Evolutionary conservation across 176 grass and related monocot genomes (phyloP).

Genomic region (Tuctoria greenei): DNA sequence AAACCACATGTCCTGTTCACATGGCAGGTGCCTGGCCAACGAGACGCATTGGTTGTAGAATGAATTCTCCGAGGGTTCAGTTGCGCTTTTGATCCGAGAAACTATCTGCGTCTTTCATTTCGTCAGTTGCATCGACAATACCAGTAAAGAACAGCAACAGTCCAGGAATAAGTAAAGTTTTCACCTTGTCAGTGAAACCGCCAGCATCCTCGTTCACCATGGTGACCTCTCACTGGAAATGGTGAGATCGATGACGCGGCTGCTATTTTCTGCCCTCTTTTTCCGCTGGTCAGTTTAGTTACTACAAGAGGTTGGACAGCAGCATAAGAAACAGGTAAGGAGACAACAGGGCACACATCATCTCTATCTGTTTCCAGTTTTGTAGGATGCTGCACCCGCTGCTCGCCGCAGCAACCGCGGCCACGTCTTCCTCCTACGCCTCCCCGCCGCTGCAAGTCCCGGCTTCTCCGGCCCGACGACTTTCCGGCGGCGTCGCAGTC

Average conservation of each 20-base stretch:
- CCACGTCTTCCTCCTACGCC: background rate
- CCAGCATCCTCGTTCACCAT: background rate
- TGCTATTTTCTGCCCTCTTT: too few species aligned
- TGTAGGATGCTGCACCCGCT: background rate
- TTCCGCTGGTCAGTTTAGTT: background rate
- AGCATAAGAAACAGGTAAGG: background rate
- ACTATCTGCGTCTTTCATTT: too few species aligned
- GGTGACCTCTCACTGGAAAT: background rate
- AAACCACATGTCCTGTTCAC: constrained; percentile 21
- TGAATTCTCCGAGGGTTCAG: background rate
- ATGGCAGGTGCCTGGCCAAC: background rate
- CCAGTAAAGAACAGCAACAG: too few species aligned
- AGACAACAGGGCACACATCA: background rate
- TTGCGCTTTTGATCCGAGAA: background rate
- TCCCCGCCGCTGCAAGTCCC: background rate
- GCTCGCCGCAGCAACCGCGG: background rate
- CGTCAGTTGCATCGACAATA: too few species aligned
- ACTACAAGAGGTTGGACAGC: background rate
- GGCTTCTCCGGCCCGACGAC: background rate
- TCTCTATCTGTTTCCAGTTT: background rate
- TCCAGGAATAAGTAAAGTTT: too few species aligned
- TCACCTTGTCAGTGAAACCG: too few species aligned
- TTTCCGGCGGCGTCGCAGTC: background rate
- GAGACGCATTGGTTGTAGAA: background rate
- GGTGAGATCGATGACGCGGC: too few species aligned